phyloP scores from a whole-genome alignment of 768 basidiomycete species.

The Trametes sanguinea region DNA sequence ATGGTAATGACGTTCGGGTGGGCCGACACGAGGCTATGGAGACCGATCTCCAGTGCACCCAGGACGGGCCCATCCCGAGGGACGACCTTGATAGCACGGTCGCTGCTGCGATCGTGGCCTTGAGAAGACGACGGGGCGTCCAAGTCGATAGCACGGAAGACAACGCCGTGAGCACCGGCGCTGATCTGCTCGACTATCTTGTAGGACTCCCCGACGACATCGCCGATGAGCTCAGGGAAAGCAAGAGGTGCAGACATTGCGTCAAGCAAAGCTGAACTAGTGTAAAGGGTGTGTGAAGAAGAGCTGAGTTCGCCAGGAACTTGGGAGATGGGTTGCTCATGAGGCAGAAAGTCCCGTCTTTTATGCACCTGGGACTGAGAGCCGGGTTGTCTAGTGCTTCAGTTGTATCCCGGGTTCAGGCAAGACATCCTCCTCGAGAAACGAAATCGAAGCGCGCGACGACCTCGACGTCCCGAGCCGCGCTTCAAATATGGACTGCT shows the following conservation, averaged over 20 bases:
- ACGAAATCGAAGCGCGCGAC: background rate
- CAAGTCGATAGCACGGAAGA: conserved; percentile 80
- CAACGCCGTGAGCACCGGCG: conserved; percentile 89
- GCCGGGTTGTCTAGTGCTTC: background rate
- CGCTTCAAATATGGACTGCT: background rate
- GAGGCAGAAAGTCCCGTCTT: background rate
- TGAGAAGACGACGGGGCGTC: background rate
- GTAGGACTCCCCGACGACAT: conserved; percentile 49
- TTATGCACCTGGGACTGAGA: background rate
- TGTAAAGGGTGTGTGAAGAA: background rate
- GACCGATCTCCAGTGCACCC: conserved; percentile 57
- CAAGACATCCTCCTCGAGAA: background rate
- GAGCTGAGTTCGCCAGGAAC: conserved; percentile 13
- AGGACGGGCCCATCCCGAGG: conserved; percentile 3
- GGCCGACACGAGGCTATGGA: conserved; percentile 53
- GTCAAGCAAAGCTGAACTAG: background rate
- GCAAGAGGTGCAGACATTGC: conserved; percentile 11
- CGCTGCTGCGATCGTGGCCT: background rate
- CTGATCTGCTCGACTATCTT: conserved; percentile 84
- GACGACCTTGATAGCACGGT: conserved; percentile 28
- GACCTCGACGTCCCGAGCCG: background rate
- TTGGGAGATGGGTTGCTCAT: background rate
- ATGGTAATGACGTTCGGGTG: conserved; percentile 71
- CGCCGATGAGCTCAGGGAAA: conserved; percentile 20
- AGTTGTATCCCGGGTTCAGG: background rate